phyloP scores from a whole-genome alignment of 306 rosid genomes.

The Vachellia collinsii region DNA sequence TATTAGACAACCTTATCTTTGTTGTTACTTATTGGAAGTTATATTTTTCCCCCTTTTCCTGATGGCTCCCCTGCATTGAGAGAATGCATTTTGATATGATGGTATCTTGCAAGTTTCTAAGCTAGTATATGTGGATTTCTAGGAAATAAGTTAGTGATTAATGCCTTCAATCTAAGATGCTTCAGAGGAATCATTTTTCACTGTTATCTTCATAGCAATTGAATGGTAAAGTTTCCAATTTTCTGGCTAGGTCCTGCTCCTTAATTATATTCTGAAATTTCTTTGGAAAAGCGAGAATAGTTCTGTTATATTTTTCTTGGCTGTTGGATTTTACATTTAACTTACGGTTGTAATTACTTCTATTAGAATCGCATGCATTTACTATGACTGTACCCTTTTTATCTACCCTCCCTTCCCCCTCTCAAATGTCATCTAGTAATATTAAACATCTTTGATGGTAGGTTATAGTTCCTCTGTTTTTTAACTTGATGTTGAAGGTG shows the following conservation, averaged over 20 bases:
- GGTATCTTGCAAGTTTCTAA: slow-evolving; percentile 16
- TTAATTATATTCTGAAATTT: slow-evolving; percentile 7
- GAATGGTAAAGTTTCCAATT: neutral
- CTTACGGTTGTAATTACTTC: neutral
- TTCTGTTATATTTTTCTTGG: slow-evolving; percentile 7
- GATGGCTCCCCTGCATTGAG: neutral
- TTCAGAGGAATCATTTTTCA: neutral
- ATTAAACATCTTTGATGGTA: neutral
- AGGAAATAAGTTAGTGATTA: slow-evolving; percentile 5
- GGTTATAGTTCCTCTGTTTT: neutral
- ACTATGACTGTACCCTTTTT: neutral
- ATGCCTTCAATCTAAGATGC: slow-evolving; percentile 11
- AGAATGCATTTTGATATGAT: slow-evolving; percentile 22
- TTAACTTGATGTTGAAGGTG: neutral
- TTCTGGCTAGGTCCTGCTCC: slow-evolving; percentile 1
- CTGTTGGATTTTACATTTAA: slow-evolving; percentile 24
- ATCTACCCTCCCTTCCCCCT: neutral
- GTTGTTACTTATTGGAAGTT: slow-evolving; percentile 4
- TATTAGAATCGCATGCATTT: slow-evolving; percentile 22
- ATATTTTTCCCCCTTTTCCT: neutral
- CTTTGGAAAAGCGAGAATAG: slow-evolving; percentile 21
- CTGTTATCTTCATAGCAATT: neutral
- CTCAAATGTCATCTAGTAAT: neutral
- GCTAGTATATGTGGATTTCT: slow-evolving; percentile 5
- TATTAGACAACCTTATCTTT: neutral